Conservation (phyloP, 1,284 basidiomycete species). For the Flammula alnicola region DNA sequence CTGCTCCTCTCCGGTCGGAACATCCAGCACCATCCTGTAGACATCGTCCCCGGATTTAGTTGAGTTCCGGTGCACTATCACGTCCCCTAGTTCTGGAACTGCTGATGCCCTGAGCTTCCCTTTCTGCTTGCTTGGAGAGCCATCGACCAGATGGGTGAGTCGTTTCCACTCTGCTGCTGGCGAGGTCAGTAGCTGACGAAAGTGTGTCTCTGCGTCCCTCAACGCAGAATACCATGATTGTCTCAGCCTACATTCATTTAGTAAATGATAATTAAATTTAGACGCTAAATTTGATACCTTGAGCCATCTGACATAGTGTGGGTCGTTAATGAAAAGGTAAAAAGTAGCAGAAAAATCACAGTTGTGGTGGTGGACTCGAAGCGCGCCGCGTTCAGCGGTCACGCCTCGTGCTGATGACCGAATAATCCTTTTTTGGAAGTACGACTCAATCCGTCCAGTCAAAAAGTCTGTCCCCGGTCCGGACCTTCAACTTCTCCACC, state of each 20-base stretch:
- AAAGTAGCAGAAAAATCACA: not conserved
- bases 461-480: not conserved
- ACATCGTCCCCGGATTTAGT: conserved; percentile 75
- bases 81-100: conserved; percentile 66
- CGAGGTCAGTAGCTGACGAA: conserved; percentile 71
- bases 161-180: conserved; percentile 75
- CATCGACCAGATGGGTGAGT: conserved; percentile 51
- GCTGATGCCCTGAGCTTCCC: conserved; percentile 57
- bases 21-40: conserved; percentile 83
- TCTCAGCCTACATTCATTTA: conserved; percentile 53
- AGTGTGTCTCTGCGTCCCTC: conserved; percentile 69
- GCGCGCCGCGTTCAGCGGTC: conserved; percentile 10
- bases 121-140: conserved; percentile 53
- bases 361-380: conserved; percentile 7
- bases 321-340: not conserved
- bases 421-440: conserved; percentile 12
- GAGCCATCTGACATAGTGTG: conserved; percentile 39
- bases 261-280: not conserved
- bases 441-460: conserved; percentile 16
- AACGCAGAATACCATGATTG: conserved; percentile 77
- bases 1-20: conserved; percentile 66
- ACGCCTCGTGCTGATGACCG: conserved; percentile 10
- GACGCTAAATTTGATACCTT: conserved; percentile 19
- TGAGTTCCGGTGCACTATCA: conserved; percentile 69
- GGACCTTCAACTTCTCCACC: not conserved